These are phyloP conservation scores for Macaranga tanarius DNA, from an alignment of 441 rosid species.

Conservation along the genomic window DNA sequence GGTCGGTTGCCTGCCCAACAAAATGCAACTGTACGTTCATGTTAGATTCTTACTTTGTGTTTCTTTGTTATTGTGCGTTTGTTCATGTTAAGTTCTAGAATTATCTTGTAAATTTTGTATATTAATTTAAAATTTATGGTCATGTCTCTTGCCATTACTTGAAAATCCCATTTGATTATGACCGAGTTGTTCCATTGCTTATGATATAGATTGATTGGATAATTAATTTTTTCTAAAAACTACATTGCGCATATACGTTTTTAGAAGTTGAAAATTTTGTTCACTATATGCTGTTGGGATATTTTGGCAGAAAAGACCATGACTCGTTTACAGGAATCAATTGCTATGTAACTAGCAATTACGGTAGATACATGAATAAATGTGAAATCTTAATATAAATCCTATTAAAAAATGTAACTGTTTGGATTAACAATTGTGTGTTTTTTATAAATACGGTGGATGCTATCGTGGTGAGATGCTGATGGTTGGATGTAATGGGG, in stretches of 20 bases:
- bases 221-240: neutral
- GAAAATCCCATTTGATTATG: slow-evolving; percentile 1
- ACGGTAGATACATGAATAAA: neutral
- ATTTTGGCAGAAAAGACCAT: neutral
- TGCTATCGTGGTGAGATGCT: neutral
- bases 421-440: neutral
- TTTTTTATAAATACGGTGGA: neutral
- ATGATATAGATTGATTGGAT: neutral
- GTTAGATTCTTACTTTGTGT: slow-evolving; percentile 9
- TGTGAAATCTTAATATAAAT: neutral
- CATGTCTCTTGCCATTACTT: neutral
- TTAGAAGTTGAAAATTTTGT: too few relatives aligned
- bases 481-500: neutral
- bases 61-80: neutral
- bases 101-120: neutral
- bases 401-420: neutral
- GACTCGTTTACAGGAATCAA: neutral
- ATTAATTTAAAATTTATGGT: too few relatives aligned
- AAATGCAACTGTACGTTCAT: slow-evolving; percentile 92
- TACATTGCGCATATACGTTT: too few relatives aligned
- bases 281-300: neutral
- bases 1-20: slow-evolving; percentile 99
- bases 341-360: too few relatives aligned
- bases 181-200: neutral
- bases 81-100: slow-evolving; percentile 4